phyloP scores from a whole-genome alignment of 2,329 filamentous ascomycete species.

The Fusarium sp. region DNA sequence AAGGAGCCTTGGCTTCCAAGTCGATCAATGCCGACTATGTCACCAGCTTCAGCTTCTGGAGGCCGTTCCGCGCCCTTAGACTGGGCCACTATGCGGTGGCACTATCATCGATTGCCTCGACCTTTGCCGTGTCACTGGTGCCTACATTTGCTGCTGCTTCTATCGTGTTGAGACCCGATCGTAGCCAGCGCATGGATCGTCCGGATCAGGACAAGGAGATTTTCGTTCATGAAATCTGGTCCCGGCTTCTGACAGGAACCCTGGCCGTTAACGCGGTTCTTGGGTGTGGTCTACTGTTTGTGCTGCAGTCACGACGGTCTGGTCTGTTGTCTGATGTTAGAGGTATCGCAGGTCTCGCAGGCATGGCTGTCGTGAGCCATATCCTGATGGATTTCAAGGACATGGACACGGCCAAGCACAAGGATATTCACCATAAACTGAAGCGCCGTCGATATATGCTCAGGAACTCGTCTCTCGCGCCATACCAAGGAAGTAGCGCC shows the following conservation, averaged over 20 bases:
- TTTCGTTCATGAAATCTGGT: constrained; percentile 68
- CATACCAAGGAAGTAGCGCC: constrained; percentile 64
- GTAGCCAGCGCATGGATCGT: constrained; percentile 55
- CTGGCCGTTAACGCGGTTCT: constrained; percentile 69
- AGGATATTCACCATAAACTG: constrained; percentile 76
- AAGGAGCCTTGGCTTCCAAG: constrained; percentile 71
- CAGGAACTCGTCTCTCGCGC: constrained; percentile 77
- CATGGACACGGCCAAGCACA: constrained; percentile 74
- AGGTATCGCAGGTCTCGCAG: constrained; percentile 79
- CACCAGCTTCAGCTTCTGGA: constrained; percentile 73
- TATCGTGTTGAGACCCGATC: constrained; percentile 67
- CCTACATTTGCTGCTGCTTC: constrained; percentile 76
- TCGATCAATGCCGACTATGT: constrained; percentile 82
- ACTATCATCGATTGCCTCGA: constrained; percentile 72
- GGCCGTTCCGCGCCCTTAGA: constrained; percentile 72
- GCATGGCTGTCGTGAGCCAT: constrained; percentile 80
- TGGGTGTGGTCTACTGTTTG: constrained; percentile 68
- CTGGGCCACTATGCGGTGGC: constrained; percentile 76
- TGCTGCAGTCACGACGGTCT: constrained; percentile 71
- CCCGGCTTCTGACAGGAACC: constrained; percentile 68
- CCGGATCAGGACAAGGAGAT: constrained; percentile 64
- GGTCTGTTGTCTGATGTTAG: constrained; percentile 76
- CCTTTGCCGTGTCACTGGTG: constrained; percentile 75
- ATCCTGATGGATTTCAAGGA: constrained; percentile 81
- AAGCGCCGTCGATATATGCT: constrained; percentile 75